These are phyloP conservation scores for Mangifera indica DNA, from an alignment of 345 rosid species.

Conservation along the genomic window DNA sequence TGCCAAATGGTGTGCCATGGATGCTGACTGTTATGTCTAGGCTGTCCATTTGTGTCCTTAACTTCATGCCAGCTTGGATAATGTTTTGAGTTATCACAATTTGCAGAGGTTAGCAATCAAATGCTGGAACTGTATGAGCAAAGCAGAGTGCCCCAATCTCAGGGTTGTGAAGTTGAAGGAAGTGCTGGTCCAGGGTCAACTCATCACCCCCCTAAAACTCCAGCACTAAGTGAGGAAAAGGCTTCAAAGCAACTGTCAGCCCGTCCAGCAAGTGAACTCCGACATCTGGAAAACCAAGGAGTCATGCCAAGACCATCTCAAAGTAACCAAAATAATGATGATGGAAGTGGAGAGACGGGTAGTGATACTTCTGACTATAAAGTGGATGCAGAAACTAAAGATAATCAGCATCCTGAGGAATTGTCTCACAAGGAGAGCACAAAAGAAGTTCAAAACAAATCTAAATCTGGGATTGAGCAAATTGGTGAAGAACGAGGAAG, in stretches of 20 bases:
- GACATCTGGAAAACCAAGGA: constrained; percentile 46
- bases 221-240: constrained; percentile 41
- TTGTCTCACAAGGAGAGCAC: constrained; percentile 33
- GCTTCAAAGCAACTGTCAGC: constrained; percentile 20
- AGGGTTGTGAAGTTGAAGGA: constrained; percentile 71
- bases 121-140: constrained; percentile 73
- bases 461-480: constrained; percentile 40
- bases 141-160: constrained; percentile 54
- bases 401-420: constrained; percentile 39
- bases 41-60: constrained; percentile 14
- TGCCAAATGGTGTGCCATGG: constrained; percentile 5
- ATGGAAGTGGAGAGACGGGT: constrained; percentile 65
- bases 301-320: constrained; percentile 37
- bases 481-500: constrained; percentile 49
- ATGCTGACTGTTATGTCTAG: background rate
- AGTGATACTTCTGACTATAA: constrained; percentile 68
- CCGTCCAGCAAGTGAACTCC: constrained; percentile 39
- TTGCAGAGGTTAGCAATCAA: constrained; percentile 82
- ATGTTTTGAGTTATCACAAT: background rate
- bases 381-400: constrained; percentile 44
- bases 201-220: constrained; percentile 46
- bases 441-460: constrained; percentile 44
- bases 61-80: background rate
- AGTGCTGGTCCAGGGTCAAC: constrained; percentile 62
- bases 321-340: constrained; percentile 35